Base-by-base conservation (phyloP, 352 stramenopile species). In the Pythium phragmiticola region DNA sequence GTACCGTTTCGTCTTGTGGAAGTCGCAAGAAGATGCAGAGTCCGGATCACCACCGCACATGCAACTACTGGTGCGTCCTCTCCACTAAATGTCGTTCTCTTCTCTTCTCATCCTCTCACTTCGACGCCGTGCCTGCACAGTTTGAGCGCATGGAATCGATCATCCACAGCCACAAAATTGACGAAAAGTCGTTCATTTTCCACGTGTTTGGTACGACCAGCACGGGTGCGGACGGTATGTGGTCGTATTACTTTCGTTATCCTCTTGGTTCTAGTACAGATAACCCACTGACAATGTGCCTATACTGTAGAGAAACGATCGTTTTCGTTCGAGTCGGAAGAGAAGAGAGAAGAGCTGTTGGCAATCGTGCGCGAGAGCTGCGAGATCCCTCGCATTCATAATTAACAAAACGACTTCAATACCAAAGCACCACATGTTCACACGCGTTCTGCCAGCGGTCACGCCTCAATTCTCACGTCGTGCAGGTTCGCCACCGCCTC, bases 1-100 rank as follows among this genome's bases (percentile, higher is more conserved):
- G 6, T 92, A 75, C 63, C 84, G 86, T 11, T 93, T 95, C 60
- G 67, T 93, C 28, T 55, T 95, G 28, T 95, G 86, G 86, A 95
- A 91, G 65, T 79, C 62, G 14, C 73, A 71, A 11, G 86, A 95
- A 63, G 86, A 95, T 63, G 80, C 82, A 14, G 82, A 92, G 39
- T 69, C 69, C 16, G 80, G 81, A 2, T 66, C 71, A 0, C 70
- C 77, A 36, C 79, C 86, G 19, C 56, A 73, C 26, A 57, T 85
- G 30, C 80, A 92, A 54, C 57, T 95, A 6, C 67, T 91, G 62
- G 86, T 94, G 75, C 2, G 77, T 74, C 9, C 14, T 2, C 0
- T 23, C 23, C 30, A 26, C 21, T 21, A 39, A 9, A 39, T 39
- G 34, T 11, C 26, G 26, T 30, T 30, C 47, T 9, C 41, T 47